phyloP scores from a whole-genome alignment of 2,329 filamentous ascomycete species.

The Ophiostoma sp. region DNA sequence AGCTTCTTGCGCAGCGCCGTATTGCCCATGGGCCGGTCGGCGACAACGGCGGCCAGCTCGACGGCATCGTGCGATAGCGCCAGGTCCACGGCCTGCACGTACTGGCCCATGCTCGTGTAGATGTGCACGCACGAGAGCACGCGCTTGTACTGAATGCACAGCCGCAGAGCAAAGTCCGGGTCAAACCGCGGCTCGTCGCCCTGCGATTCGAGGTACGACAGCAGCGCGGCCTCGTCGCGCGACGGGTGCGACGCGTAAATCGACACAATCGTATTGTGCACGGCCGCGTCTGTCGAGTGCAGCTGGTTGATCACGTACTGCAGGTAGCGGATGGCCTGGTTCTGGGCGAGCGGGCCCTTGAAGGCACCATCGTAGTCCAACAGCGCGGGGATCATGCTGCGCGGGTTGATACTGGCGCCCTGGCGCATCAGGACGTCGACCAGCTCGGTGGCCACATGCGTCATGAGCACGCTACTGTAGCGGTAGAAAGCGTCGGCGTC shows the following conservation, averaged over 20 bases:
- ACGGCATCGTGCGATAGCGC: slow-evolving; percentile 87
- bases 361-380: slow-evolving; percentile 88
- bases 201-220: slow-evolving; percentile 88
- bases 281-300: slow-evolving; percentile 75
- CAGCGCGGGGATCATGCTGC: slow-evolving; percentile 87
- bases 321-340: slow-evolving; percentile 91
- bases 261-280: slow-evolving; percentile 96
- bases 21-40: slow-evolving; percentile 79
- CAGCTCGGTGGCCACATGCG: slow-evolving; percentile 76
- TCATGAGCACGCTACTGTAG: slow-evolving; percentile 96
- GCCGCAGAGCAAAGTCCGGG: slow-evolving; percentile 89
- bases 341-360: slow-evolving; percentile 67
- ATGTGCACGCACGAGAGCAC: slow-evolving; percentile 96
- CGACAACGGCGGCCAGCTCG: slow-evolving; percentile 84
- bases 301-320: slow-evolving; percentile 90
- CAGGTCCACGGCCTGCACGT: slow-evolving; percentile 87
- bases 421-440: slow-evolving; percentile 97
- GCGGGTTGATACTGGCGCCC: slow-evolving; percentile 73
- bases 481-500: slow-evolving; percentile 93
- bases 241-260: slow-evolving; percentile 88
- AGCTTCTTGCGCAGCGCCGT: slow-evolving; percentile 84
- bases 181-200: slow-evolving; percentile 86
- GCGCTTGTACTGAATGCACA: slow-evolving; percentile 92
- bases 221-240: slow-evolving; percentile 78
- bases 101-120: slow-evolving; percentile 95